Percentiles rank a stretch among this genome's conserved stretches.
phyloP scores from a whole-genome alignment of 768 basidiomycete genomes.

The Trametes gibbosa region DNA sequence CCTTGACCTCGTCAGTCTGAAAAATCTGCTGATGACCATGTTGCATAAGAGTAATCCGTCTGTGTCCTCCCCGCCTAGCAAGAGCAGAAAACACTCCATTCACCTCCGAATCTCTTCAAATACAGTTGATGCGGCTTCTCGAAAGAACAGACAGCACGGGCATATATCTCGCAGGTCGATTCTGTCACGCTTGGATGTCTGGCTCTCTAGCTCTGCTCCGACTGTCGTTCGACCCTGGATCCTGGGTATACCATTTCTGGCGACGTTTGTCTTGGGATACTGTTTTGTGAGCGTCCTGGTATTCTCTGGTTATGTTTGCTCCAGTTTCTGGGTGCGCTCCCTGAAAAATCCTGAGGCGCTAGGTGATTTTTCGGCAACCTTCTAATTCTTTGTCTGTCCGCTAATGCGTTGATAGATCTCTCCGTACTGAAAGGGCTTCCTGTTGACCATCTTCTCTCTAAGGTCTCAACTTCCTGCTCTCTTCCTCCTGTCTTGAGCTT shows the following conservation, averaged over 20 bases:
- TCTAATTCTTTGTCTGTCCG: not conserved
- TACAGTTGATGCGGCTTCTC: not conserved
- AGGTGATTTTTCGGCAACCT: not conserved
- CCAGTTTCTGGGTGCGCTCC: not conserved
- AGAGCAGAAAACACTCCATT: not conserved
- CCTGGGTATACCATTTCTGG: not conserved
- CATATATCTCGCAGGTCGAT: not conserved
- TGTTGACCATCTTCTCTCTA: conserved; percentile 23
- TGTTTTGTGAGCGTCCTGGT: conserved; percentile 9
- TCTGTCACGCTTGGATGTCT: not conserved
- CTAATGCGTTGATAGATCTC: not conserved
- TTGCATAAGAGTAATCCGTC: too few relatives aligned
- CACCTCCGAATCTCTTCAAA: not conserved
- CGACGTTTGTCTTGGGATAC: conserved; percentile 7
- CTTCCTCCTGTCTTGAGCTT: conserved; percentile 21
- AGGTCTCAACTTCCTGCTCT: conserved; percentile 26
- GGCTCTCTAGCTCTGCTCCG: conserved; percentile 6
- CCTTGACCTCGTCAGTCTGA: too few relatives aligned
- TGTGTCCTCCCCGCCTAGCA: not conserved
- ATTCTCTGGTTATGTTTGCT: conserved; percentile 8
- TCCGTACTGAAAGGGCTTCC: conserved; percentile 18
- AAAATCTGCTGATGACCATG: too few relatives aligned
- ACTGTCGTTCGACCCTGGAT: not conserved
- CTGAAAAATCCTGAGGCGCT: not conserved
- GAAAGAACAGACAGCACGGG: not conserved